Conservation (phyloP, 2,329 filamentous ascomycete genomes). For the Fusarium clavum region DNA sequence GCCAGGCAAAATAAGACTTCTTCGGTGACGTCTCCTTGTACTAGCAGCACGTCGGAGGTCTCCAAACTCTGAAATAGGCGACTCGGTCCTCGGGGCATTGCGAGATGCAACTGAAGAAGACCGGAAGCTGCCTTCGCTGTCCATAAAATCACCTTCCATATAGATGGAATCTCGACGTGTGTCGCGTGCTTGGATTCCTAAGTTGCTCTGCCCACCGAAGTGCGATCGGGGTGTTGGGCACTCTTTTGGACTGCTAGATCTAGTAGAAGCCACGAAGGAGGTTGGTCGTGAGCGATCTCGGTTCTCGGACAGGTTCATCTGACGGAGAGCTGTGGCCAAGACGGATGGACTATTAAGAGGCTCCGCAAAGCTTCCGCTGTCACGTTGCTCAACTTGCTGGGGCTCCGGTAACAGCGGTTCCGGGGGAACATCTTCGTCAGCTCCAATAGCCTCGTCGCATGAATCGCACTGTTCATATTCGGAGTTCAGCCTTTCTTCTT, state of each 20-base stretch:
- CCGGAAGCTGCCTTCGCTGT: conserved; percentile 88
- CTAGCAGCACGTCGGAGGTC: conserved; percentile 80
- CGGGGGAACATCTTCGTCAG: conserved; percentile 33
- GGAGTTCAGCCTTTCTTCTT: conserved; percentile 62
- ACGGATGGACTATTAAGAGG: conserved; percentile 59
- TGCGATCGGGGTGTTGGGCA: conserved; percentile 92
- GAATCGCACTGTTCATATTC: conserved; percentile 42
- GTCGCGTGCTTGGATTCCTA: conserved; percentile 66
- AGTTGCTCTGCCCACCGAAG: conserved; percentile 67
- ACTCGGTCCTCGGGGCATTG: conserved; percentile 79
- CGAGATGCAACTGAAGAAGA: conserved; percentile 81
- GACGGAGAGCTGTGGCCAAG: conserved; percentile 65
- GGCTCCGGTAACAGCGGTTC: conserved; percentile 31
- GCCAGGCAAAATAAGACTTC: conserved; percentile 85
- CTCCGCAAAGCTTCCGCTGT: conserved; percentile 36
- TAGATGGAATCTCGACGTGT: conserved; percentile 83
- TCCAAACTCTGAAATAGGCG: conserved; percentile 88
- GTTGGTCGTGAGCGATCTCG: conserved; percentile 61
- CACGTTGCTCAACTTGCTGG: conserved; percentile 20
- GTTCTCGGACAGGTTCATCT: conserved; percentile 51
- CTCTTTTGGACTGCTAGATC: conserved; percentile 90
- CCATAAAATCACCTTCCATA: conserved; percentile 84
- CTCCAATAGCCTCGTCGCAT: conserved; percentile 53
- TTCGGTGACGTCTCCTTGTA: conserved; percentile 84
- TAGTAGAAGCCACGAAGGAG: conserved; percentile 74